A percentile compares a stretch with the other conserved stretches of the same genome.
Conservation (phyloP, 2,329 filamentous ascomycete species). For the Ophiostoma sp. region DNA sequence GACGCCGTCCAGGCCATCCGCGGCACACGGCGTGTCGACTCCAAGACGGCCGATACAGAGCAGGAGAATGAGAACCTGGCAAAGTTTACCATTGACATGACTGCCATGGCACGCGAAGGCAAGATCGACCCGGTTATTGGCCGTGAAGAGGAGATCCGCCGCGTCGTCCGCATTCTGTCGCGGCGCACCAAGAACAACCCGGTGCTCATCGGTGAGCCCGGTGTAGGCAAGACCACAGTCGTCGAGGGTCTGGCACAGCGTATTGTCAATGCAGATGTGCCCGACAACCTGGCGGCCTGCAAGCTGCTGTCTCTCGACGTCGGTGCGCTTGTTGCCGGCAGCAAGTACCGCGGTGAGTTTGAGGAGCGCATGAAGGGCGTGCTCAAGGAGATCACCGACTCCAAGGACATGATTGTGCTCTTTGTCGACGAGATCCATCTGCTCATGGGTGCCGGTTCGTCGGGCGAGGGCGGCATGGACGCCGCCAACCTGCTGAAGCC, state of each 20-base stretch:
- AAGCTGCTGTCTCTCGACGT: conserved; percentile 93
- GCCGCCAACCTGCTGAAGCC: conserved; percentile 96
- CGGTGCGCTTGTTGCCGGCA: conserved; percentile 88
- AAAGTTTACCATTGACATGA: conserved; percentile 99
- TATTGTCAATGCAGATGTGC: conserved; percentile 94
- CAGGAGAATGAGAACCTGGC: conserved; percentile 90
- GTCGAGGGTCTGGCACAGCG: conserved; percentile 92
- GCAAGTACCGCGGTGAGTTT: conserved; percentile 97
- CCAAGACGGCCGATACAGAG: conserved; percentile 90
- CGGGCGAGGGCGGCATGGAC: conserved; percentile 96
- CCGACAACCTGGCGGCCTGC: conserved; percentile 89
- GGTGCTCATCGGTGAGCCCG: conserved; percentile 93
- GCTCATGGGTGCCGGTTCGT: conserved; percentile 93
- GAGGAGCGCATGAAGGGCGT: conserved; percentile 99
- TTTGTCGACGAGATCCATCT: conserved; percentile 99
- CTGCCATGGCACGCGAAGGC: conserved; percentile 87
- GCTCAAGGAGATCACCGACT: conserved; percentile 89
- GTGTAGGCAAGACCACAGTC: conserved; percentile 97
- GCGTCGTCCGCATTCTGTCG: conserved; percentile 86
- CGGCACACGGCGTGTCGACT: conserved; percentile 88
- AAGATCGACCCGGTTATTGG: conserved; percentile 98
- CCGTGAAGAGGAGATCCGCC: conserved; percentile 88
- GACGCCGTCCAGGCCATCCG: conserved; percentile 87
- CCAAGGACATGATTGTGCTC: conserved; percentile 93
- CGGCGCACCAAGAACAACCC: conserved; percentile 98